phyloP scores from a whole-genome alignment of 805 yeast genomes.

The Metschnikowia hibisci region DNA sequence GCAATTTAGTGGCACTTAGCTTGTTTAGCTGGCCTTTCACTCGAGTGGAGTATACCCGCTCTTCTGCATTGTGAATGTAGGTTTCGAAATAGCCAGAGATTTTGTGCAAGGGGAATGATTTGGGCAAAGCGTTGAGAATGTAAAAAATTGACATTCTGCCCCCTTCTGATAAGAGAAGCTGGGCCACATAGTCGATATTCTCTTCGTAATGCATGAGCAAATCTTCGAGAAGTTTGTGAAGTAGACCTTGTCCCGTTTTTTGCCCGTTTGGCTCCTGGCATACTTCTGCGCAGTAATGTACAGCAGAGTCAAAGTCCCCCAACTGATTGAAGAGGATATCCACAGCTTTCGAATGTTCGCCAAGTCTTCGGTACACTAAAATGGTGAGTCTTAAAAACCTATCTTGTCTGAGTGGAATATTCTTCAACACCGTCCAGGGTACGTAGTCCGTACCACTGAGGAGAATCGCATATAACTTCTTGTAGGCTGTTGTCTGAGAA shows the following conservation, averaged over 20 bases:
- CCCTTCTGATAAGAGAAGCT: conserved; percentile 43
- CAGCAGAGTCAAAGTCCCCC: conserved; percentile 54
- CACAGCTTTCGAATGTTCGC: conserved; percentile 60
- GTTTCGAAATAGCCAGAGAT: conserved; percentile 44
- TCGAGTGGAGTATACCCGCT: conserved; percentile 36
- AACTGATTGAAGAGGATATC: conserved; percentile 57
- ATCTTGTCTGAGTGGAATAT: conserved; percentile 32
- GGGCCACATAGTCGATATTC: conserved; percentile 35
- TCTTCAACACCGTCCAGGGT: conserved; percentile 33
- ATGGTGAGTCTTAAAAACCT: conserved; percentile 46
- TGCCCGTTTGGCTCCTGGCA: conserved; percentile 31
- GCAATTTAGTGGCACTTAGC: conserved; percentile 47
- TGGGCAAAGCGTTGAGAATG: conserved; percentile 52
- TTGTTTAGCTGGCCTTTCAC: conserved; percentile 49
- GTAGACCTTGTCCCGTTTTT: conserved; percentile 38
- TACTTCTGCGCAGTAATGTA: conserved; percentile 54
- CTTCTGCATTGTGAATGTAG: conserved; percentile 40
- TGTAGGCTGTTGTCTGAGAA: conserved; percentile 19
- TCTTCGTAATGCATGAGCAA: conserved; percentile 38
- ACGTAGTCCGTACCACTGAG: conserved; percentile 30
- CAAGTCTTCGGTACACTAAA: conserved; percentile 53
- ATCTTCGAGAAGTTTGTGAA: conserved; percentile 51
- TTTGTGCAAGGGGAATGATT: conserved; percentile 40
- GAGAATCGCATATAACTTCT: conserved; percentile 32
- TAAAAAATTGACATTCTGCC: conserved; percentile 42